A percentile compares a stretch with the other conserved stretches of the same genome.
Conservation (phyloP, 257 asterid genomes). For the Petunia secreta region DNA sequence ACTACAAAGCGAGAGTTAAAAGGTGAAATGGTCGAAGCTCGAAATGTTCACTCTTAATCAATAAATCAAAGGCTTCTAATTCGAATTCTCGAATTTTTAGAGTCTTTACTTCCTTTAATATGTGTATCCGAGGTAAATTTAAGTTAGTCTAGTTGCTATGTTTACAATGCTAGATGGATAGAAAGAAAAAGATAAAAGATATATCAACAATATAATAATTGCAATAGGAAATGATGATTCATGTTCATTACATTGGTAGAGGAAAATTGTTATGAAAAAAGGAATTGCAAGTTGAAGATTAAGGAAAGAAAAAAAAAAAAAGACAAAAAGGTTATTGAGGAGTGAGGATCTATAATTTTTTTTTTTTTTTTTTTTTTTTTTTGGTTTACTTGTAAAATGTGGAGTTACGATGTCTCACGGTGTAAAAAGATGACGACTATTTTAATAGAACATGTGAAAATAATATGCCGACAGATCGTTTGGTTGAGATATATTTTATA, state of each 20-base stretch:
- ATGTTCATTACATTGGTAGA: neutral
- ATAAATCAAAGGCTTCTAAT: no score
- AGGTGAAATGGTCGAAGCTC: no score
- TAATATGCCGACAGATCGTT: no score
- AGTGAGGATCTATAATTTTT: neutral
- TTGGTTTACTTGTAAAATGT: neutral
- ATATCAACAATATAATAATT: neutral
- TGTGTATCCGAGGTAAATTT: no score
- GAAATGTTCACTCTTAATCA: no score
- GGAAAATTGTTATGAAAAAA: neutral
- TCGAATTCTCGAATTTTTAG: no score
- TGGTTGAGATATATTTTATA: no score
- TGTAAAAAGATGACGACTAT: neutral
- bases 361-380: neutral
- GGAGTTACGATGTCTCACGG: neutral
- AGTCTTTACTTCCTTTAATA: no score
- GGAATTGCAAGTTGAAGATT: neutral
- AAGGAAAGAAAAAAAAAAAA: neutral
- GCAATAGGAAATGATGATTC: neutral
- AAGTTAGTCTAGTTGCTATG: no score
- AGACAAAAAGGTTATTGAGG: neutral
- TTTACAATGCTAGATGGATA: no score
- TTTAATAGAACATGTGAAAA: neutral
- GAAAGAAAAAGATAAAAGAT: neutral
- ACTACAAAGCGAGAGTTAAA: no score